Evolutionary conservation across 768 basidiomycete genomes (phyloP).

Genomic region (Megacollybia marginata): DNA sequence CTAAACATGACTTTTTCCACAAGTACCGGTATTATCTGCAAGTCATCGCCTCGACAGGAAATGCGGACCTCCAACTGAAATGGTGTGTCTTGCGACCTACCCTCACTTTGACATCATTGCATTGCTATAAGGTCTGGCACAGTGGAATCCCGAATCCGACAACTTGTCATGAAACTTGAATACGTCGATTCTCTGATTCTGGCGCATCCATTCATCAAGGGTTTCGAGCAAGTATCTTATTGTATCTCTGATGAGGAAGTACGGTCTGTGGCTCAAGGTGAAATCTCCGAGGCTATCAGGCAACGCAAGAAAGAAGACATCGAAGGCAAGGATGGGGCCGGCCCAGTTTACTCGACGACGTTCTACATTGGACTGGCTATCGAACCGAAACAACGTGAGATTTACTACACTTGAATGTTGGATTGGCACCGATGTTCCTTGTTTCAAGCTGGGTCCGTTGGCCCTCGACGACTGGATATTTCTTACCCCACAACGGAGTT

Average conservation of each 20-base stretch:
- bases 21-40: conserved; percentile 96
- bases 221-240: conserved; percentile 81
- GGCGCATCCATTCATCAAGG: conserved; percentile 93
- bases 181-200: conserved; percentile 86
- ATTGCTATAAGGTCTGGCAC: conserved; percentile 29
- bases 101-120: conserved; percentile 7
- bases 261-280: conserved; percentile 80
- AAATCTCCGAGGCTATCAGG: conserved; percentile 63
- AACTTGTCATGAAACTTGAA: conserved; percentile 97
- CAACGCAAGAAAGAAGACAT: conserved; percentile 75
- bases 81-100: conserved; percentile 49
- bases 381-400: conserved; percentile 83
- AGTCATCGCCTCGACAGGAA: conserved; percentile 87
- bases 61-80: conserved; percentile 81
- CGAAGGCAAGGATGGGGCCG: conserved; percentile 66
- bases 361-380: conserved; percentile 96
- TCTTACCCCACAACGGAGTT: conserved; percentile 97
- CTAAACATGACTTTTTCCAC: conserved; percentile 94
- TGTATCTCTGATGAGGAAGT: conserved; percentile 87
- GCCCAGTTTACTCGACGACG: conserved; percentile 88
- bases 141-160: conserved; percentile 95
- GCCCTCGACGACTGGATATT: conserved; percentile 85
- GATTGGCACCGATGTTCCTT: conserved; percentile 1
- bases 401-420: conserved; percentile 6
- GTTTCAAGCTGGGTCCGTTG: conserved; percentile 60